These are phyloP conservation scores for Globisporangium cystogenes DNA, from an alignment of 352 stramenopile genomes.

Conservation along the genomic window DNA sequence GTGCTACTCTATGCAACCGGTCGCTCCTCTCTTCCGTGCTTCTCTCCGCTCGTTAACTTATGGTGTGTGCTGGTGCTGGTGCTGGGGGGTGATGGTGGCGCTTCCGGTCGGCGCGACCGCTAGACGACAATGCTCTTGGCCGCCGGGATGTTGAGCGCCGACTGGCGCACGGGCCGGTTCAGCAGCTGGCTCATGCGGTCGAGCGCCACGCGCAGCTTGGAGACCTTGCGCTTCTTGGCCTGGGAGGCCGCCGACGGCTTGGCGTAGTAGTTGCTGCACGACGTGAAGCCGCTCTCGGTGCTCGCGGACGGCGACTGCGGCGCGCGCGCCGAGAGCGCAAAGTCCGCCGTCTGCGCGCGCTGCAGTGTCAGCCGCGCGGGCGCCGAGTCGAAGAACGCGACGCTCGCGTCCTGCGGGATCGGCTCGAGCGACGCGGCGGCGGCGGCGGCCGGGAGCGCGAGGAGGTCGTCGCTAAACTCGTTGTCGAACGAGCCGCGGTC, in stretches of 20 bases:
- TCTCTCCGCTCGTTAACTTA: no score
- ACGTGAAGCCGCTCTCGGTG: conserved; percentile 19
- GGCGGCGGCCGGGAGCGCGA: background rate
- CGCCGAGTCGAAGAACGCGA: conserved; percentile 8
- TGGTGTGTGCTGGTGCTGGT: no score
- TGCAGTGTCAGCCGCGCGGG: conserved; percentile 4
- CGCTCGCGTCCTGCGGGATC: conserved; percentile 14
- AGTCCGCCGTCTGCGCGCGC: conserved; percentile 7
- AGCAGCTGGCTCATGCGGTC: conserved; percentile 69
- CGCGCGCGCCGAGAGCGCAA: conserved; percentile 8
- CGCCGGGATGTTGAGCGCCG: conserved; percentile 48
- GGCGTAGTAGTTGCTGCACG: conserved; percentile 23
- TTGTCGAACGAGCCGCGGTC: conserved; percentile 31
- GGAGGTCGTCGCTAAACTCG: conserved; percentile 20
- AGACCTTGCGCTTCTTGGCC: conserved; percentile 63
- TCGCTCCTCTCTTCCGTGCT: background rate
- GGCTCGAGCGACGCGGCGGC: conserved; percentile 7
- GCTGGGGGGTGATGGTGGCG: no score
- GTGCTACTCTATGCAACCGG: background rate
- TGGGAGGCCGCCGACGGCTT: conserved; percentile 12
- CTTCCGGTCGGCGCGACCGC: background rate
- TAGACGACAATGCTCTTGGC: conserved; percentile 73
- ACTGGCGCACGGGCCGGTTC: conserved; percentile 68
- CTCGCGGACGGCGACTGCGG: conserved; percentile 12
- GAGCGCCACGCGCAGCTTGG: conserved; percentile 54